These are phyloP conservation scores for Saccharomycopsis amapae DNA, from an alignment of 805 yeast species.

Conservation along the genomic window DNA sequence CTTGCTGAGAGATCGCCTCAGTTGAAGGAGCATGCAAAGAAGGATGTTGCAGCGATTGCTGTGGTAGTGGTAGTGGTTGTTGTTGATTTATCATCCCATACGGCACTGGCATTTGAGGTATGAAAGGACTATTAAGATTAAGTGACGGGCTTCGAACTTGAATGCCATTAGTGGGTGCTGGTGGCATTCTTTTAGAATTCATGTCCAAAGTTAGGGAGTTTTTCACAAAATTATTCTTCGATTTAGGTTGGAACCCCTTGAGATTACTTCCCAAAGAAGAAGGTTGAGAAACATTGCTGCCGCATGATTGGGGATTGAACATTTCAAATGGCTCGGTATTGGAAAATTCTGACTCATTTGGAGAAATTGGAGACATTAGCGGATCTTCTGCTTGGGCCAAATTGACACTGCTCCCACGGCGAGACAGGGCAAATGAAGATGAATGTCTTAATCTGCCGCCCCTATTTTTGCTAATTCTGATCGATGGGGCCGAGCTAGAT, in stretches of 20 bases:
- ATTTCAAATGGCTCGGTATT: background rate
- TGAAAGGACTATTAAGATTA: too few relatives aligned
- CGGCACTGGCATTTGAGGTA: too few relatives aligned
- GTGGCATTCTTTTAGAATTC: slow-evolving; percentile 1
- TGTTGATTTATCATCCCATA: too few relatives aligned
- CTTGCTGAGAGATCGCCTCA: too few relatives aligned
- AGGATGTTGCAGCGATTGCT: too few relatives aligned
- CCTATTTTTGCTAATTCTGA: slow-evolving; percentile 8
- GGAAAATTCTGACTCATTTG: background rate
- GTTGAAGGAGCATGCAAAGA: too few relatives aligned
- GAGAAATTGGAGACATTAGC: background rate
- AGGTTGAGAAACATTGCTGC: too few relatives aligned
- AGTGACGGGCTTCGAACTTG: too few relatives aligned
- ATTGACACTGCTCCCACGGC: background rate
- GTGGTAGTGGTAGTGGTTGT: too few relatives aligned
- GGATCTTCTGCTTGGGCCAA: too few relatives aligned
- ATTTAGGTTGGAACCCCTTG: background rate
- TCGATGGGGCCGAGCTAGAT: slow-evolving; percentile 9
- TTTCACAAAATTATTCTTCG: background rate
- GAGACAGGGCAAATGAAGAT: background rate
- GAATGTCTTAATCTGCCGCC: background rate
- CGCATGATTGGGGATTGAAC: background rate
- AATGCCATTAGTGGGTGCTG: background rate
- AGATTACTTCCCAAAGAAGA: background rate
- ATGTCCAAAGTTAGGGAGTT: slow-evolving; percentile 1